Evolutionary conservation across 768 basidiomycete species (phyloP), one percentile per base, ranked within the genome.

Genomic region (Collybia mongolica): DNA sequence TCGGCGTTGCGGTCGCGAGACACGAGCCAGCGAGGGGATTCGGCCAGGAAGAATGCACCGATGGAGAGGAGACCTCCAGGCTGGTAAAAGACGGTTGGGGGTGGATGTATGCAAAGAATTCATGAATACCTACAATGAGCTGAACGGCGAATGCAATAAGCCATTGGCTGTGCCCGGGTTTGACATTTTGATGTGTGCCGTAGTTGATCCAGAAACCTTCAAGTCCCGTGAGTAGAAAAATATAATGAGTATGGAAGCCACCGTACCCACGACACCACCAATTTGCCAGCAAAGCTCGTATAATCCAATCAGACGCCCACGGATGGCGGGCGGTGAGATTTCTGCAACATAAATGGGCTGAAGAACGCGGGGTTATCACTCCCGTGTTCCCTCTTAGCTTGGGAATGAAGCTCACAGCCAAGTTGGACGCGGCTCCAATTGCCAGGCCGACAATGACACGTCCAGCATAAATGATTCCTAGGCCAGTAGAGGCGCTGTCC

Each of bases 241-340:
- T 8, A 32, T 18, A 38, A 48, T 2, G 28, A 35, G 48, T 12
- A 59, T 64, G 26, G 23, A 1, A 35, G 37, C 11, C 32, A 44
- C 61, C 12, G 11, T 40, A 60, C 75, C 74, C 26, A 72, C 60
- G 14, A 78, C 65, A n/a, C 69, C 72, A 29, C 77, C 78, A 37
- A 72, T 61, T 59, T 80, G 78, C 65, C 72, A 76, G 29, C 69
- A 69, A n/a, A 77, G 57, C 48, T 81, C 77, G 58, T 74, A 78
- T 44, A 75, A 55, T 15, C 78, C 79, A 44, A 76, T 71, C 18
- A 80, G 61, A 29, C 72, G 68, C 22, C 77, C 77, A n/a, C 74
- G 69, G 47, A 76, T 72, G 5, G 70, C 67, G 18, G 74, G 65
- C 17, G 76, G 69, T 2, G 76, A 57, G 29, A 76, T 70, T 59